These are phyloP conservation scores for Lactarius psammicola DNA, from an alignment of 768 basidiomycete species.

Conservation along the genomic window DNA sequence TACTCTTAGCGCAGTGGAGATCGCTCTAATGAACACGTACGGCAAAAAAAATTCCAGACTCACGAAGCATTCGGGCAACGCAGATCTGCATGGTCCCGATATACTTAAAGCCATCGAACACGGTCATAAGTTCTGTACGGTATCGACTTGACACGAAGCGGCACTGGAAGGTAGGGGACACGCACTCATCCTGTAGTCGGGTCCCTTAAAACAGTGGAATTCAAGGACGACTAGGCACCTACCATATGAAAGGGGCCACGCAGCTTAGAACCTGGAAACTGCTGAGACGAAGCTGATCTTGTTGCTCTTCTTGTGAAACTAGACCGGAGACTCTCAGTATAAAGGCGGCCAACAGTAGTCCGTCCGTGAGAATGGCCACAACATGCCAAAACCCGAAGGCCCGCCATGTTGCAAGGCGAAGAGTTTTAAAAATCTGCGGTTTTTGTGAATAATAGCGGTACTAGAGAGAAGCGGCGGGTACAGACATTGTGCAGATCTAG, in stretches of 20 bases:
- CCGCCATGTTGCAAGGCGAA: conserved; percentile 76
- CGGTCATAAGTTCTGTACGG: conserved; percentile 65
- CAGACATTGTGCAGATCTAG: conserved; percentile 57
- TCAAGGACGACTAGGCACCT: conserved; percentile 31
- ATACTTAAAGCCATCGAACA: conserved; percentile 84
- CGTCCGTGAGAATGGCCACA: conserved; percentile 69
- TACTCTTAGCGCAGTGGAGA: conserved; percentile 5
- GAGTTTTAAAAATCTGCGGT: conserved; percentile 61
- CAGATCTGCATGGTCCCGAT: conserved; percentile 95
- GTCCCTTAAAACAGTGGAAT: background rate
- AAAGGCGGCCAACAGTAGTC: conserved; percentile 72
- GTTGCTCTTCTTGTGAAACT: conserved; percentile 36
- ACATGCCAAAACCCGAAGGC: conserved; percentile 79
- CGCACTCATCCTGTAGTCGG: conserved; percentile 72
- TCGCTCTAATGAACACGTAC: conserved; percentile 40
- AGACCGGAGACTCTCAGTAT: conserved; percentile 64
- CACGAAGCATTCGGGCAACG: conserved; percentile 87
- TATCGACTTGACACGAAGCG: background rate
- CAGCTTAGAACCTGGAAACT: conserved; percentile 92
- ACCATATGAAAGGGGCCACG: conserved; percentile 88
- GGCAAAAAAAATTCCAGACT: conserved; percentile 89
- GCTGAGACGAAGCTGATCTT: conserved; percentile 46
- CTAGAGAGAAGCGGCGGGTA: conserved; percentile 3
- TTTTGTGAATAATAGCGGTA: conserved; percentile 1
- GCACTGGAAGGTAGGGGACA: conserved; percentile 13